Evolutionary conservation across 306 rosid genomes (phyloP).

Genomic region (Aeschynomene evenia): DNA sequence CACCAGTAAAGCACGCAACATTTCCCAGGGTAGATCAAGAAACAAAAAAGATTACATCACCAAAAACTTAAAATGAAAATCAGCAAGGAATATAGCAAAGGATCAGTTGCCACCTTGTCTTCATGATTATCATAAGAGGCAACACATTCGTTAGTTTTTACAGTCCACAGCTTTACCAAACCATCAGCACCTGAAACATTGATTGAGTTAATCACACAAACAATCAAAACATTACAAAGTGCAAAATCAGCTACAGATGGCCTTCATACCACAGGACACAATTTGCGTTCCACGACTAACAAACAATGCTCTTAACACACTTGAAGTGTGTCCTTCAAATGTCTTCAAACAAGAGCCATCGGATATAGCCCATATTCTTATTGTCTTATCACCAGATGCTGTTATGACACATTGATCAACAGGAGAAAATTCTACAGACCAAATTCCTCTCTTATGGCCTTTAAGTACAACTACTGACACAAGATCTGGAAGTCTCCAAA

Average conservation of each 20-base stretch:
- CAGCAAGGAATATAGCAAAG: neutral
- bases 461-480: slow-evolving; percentile 65
- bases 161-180: slow-evolving; percentile 85
- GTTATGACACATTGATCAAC: slow-evolving; percentile 93
- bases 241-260: slow-evolving; percentile 23
- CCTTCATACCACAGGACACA: slow-evolving; percentile 73
- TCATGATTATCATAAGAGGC: slow-evolving; percentile 88
- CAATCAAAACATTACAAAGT: slow-evolving; percentile 13
- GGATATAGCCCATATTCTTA: slow-evolving; percentile 89
- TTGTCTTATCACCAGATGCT: slow-evolving; percentile 92
- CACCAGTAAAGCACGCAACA: too few species aligned
- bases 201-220: slow-evolving; percentile 24
- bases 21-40: neutral
- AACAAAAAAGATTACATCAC: neutral
- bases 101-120: slow-evolving; percentile 64
- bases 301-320: slow-evolving; percentile 86
- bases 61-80: neutral
- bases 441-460: slow-evolving; percentile 95
- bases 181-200: slow-evolving; percentile 85
- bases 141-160: slow-evolving; percentile 79
- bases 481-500: slow-evolving; percentile 95
- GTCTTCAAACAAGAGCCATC: slow-evolving; percentile 96
- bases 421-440: slow-evolving; percentile 98
- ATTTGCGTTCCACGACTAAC: slow-evolving; percentile 90
- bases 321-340: slow-evolving; percentile 91